Base-by-base conservation (phyloP, 2,329 filamentous ascomycete species). In the Phyllosticta citriasiana region DNA sequence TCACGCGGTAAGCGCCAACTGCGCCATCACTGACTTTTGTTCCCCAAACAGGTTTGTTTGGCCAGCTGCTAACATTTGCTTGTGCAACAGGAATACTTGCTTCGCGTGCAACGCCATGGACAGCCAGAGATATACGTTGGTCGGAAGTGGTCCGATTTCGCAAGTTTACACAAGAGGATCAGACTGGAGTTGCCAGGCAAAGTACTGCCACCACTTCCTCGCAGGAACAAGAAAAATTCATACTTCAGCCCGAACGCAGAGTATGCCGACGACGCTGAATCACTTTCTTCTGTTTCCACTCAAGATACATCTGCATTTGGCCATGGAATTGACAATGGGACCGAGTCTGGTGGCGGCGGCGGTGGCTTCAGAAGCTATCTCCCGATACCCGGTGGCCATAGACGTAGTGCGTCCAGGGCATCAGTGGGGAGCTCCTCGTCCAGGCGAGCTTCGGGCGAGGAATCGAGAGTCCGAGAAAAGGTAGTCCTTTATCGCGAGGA, bases 181-280 rank as follows among this genome's bases (percentile, higher is more conserved):
- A 86, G 89, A 40, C 84, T 86, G 12, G 94, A 99, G 74, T 80
- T 97, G 59, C 94, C 94, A 0, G 94, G 94, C 19, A 96, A 95
- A 69, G 84, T 96, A 5, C 80, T 99, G 2, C 89, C 92, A 10
- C 84, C 91, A 0, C 77, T 97, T 57, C 94, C 94, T 0, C 87
- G 87, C 71, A 97, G 97, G 82, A 97, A 97, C 74, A 96, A 93
- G 74, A 83, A 86, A 22, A 86, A 87, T 65, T 86, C 87, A 2
- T 79, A 88, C 6, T 80, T 84, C 63, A 78, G 72, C 55, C 69
- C 76, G 51, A 82, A 81, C 24, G 82, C 80, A 33, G 77, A 77
- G 56, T 83, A 85, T 65, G 88, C 91, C 64, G 89, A 89, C 52
- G 90, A 93, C 72, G 83, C 79, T 1, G 90, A 88, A 2, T 96